Conservation (phyloP, 768 basidiomycete genomes). For the Leccinum longicurvipes region DNA sequence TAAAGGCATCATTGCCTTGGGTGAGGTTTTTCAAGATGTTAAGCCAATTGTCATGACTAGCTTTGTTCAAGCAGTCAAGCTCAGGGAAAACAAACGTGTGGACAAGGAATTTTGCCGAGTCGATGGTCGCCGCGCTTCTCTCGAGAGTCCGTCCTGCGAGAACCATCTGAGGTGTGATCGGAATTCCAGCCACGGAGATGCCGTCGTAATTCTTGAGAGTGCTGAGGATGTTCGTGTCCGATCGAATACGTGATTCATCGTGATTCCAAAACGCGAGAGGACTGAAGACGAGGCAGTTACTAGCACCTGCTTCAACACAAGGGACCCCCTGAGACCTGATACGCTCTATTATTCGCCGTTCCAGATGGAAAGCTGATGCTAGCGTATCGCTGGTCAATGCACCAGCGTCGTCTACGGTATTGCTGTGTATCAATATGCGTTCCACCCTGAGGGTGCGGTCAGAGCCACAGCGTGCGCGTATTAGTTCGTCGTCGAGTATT, state of each 20-base stretch:
- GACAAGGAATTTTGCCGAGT: constrained; percentile 68
- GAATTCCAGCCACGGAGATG: constrained; percentile 57
- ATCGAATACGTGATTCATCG: constrained; percentile 48
- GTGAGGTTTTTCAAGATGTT: constrained; percentile 48
- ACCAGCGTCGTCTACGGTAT: constrained; percentile 38
- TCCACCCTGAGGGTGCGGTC: constrained; percentile 74
- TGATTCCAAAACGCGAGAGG: constrained; percentile 76
- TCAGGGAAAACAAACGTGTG: constrained; percentile 84
- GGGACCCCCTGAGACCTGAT: constrained; percentile 39
- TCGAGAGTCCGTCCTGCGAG: constrained; percentile 64
- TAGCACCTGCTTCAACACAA: constrained; percentile 53
- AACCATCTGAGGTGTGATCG: constrained; percentile 71
- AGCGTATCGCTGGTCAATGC: constrained; percentile 63
- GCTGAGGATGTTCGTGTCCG: constrained; percentile 55
- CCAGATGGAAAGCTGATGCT: constrained; percentile 60
- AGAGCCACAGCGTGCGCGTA: constrained; percentile 66
- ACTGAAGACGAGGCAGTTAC: constrained; percentile 66
- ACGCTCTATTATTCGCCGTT: constrained; percentile 49
- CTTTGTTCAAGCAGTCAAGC: constrained; percentile 59
- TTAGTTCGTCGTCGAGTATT: constrained; percentile 65
- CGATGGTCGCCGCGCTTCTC: constrained; percentile 47
- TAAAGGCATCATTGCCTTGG: constrained; percentile 34
- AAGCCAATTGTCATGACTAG: constrained; percentile 64
- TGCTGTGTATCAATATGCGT: constrained; percentile 66
- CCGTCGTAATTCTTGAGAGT: constrained; percentile 55